Evolutionary conservation across 371 early-diverging fungal genomes (phyloP).

Genomic region (Haplosporangium sp.): DNA sequence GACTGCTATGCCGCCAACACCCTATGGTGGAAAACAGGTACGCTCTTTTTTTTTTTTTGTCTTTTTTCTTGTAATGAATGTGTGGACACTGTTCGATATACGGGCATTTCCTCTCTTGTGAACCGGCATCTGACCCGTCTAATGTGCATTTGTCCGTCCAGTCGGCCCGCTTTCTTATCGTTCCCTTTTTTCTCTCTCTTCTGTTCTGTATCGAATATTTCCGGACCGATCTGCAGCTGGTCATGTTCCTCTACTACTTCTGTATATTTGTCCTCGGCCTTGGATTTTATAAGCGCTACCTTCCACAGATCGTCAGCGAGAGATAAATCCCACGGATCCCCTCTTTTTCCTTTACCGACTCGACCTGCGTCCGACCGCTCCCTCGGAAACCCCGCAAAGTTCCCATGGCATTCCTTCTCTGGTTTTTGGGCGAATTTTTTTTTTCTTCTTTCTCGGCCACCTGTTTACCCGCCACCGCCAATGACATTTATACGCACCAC

Average conservation of each 20-base stretch:
- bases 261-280: conserved; percentile 19
- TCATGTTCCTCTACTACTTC: conserved; percentile 17
- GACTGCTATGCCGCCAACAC: conserved; percentile 9
- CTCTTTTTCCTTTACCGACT: not conserved
- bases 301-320: not conserved
- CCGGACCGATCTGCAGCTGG: conserved; percentile 1
- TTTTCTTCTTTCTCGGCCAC: not conserved
- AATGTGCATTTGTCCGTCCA: too few species aligned
- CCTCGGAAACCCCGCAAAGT: not conserved
- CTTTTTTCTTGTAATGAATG: not conserved
- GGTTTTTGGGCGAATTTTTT: not conserved
- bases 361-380: not conserved
- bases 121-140: not conserved
- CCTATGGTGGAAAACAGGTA: conserved; percentile 19
- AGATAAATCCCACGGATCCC: not conserved
- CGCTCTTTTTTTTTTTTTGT: not conserved
- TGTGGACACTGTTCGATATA: not conserved
- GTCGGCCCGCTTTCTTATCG: not conserved
- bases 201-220: not conserved
- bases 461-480: not conserved
- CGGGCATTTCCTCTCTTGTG: not conserved
- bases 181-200: conserved; percentile 3
- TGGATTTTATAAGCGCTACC: conserved; percentile 13
- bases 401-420: not conserved
- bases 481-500: too few species aligned